phyloP scores from a whole-genome alignment of 2,329 filamentous ascomycete genomes.

The Fusarium pseudonygamai region DNA sequence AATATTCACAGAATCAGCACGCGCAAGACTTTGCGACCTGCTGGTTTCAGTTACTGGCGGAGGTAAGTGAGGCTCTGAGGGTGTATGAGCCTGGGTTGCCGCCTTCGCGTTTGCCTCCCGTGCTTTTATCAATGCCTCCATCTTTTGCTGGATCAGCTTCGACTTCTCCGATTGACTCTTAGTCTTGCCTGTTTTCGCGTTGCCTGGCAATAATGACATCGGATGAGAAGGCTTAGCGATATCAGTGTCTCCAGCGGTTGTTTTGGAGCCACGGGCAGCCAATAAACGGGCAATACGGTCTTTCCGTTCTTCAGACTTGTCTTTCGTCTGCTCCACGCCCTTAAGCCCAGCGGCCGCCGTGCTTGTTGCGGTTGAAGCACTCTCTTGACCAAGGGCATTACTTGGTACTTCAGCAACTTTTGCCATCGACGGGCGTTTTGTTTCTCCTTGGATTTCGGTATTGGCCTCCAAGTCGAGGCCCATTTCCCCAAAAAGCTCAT shows the following conservation, averaged over 20 bases:
- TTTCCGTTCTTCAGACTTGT: constrained; percentile 70
- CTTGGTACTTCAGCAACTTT: background rate
- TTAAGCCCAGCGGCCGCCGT: background rate
- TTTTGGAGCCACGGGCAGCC: constrained; percentile 74
- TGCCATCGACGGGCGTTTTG: background rate
- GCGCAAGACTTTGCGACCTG: constrained; percentile 1
- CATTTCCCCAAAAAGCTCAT: constrained; percentile 73
- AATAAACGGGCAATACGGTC: constrained; percentile 80
- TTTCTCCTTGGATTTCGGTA: background rate
- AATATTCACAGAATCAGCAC: background rate
- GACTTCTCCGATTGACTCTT: constrained; percentile 72
- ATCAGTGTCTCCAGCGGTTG: constrained; percentile 22
- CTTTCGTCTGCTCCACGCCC: constrained; percentile 60
- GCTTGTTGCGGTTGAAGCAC: background rate
- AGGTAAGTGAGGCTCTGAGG: background rate
- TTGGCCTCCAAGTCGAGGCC: constrained; percentile 59
- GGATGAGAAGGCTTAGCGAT: background rate
- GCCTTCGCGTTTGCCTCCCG: constrained; percentile 54
- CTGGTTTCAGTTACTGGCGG: constrained; percentile 6
- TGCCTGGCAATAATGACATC: constrained; percentile 35
- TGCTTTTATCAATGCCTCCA: constrained; percentile 76
- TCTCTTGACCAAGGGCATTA: background rate
- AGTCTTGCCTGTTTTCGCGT: constrained; percentile 17
- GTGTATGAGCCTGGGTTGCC: background rate
- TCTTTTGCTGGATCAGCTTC: constrained; percentile 76